These are phyloP conservation scores for Trypanosoma conorhini DNA, from an alignment of 208 protist species.

Conservation along the genomic window DNA sequence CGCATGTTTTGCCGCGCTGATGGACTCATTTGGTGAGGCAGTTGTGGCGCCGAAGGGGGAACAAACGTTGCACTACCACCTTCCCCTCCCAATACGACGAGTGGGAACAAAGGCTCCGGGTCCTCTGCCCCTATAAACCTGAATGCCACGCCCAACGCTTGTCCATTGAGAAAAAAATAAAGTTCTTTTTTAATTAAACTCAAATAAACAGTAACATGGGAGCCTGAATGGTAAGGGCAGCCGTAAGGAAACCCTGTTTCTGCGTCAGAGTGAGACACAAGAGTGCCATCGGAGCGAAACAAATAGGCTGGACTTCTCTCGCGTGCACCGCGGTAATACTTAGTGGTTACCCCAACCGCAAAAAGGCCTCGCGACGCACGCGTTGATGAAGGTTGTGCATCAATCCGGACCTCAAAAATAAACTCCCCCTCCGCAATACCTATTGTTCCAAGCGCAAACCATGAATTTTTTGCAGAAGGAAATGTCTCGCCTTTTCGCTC, in stretches of 20 bases:
- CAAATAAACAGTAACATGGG: slow-evolving; percentile 52
- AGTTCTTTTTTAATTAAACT: slow-evolving; percentile 39
- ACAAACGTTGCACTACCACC: slow-evolving; percentile 49
- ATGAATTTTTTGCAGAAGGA: slow-evolving; percentile 40
- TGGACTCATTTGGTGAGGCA: slow-evolving; percentile 2
- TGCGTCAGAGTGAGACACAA: slow-evolving; percentile 31
- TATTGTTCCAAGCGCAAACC: slow-evolving; percentile 50
- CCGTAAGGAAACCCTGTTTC: slow-evolving; percentile 49
- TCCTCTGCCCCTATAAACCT: slow-evolving; percentile 39
- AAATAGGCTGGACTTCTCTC: slow-evolving; percentile 35
- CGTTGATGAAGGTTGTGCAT: slow-evolving; percentile 29
- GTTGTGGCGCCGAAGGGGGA: slow-evolving; percentile 25
- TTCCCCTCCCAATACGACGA: slow-evolving; percentile 52
- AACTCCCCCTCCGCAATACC: slow-evolving; percentile 40
- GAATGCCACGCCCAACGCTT: slow-evolving; percentile 55
- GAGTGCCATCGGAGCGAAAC: slow-evolving; percentile 49
- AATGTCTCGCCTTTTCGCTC: slow-evolving; percentile 8
- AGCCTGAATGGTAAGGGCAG: slow-evolving; percentile 34
- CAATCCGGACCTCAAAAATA: slow-evolving; percentile 35
- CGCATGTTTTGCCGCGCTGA: background rate
- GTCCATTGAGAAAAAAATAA: slow-evolving; percentile 57
- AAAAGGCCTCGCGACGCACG: slow-evolving; percentile 20
- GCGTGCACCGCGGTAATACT: slow-evolving; percentile 33
- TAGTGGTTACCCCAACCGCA: slow-evolving; percentile 40
- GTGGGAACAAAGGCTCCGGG: slow-evolving; percentile 55